A percentile compares a stretch with the other conserved stretches of the same genome.
phyloP scores from a whole-genome alignment of 805 yeast genomes.

The Sugiyamaella floridensis region DNA sequence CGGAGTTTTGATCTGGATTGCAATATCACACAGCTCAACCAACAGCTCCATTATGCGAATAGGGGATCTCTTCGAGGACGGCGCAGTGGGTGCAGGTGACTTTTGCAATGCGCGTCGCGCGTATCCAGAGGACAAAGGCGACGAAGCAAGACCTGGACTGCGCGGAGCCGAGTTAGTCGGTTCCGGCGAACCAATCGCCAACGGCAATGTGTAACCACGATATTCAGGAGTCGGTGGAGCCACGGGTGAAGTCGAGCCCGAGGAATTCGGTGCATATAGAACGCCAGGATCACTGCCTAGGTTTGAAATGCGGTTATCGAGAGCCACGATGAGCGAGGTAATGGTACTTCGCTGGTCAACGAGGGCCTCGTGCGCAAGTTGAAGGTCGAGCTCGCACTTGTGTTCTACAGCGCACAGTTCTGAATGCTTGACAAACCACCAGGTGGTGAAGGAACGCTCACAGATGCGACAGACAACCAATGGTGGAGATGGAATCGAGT shows the following conservation, averaged over 20 bases:
- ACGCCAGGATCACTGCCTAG: slow-evolving; percentile 4
- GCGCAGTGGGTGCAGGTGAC: slow-evolving; percentile 4
- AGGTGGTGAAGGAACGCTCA: slow-evolving; percentile 82
- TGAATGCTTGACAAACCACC: slow-evolving; percentile 94
- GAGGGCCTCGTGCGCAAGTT: slow-evolving; percentile 64
- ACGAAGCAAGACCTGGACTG: slow-evolving; percentile 7
- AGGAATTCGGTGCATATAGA: slow-evolving; percentile 6
- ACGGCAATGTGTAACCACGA: slow-evolving; percentile 9
- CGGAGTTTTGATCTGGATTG: slow-evolving; percentile 67
- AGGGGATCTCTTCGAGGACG: slow-evolving; percentile 34
- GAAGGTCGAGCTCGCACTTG: slow-evolving; percentile 69
- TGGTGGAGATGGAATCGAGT: slow-evolving; percentile 63
- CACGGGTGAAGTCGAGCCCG: slow-evolving; percentile 4
- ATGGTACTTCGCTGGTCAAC: slow-evolving; percentile 60
- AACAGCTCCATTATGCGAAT: slow-evolving; percentile 42
- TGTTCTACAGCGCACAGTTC: slow-evolving; percentile 84
- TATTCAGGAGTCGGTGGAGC: slow-evolving; percentile 13
- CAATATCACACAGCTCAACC: slow-evolving; percentile 64
- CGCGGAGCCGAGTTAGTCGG: slow-evolving; percentile 4
- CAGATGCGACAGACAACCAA: slow-evolving; percentile 85
- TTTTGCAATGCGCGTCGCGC: slow-evolving; percentile 2
- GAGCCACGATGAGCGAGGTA: slow-evolving; percentile 28
- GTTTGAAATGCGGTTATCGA: slow-evolving; percentile 10
- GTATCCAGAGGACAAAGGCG: slow-evolving; percentile 3
- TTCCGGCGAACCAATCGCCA: slow-evolving; percentile 5